These are phyloP conservation scores for Gossypium arboreum DNA, from an alignment of 345 rosid genomes.

Conservation along the genomic window DNA sequence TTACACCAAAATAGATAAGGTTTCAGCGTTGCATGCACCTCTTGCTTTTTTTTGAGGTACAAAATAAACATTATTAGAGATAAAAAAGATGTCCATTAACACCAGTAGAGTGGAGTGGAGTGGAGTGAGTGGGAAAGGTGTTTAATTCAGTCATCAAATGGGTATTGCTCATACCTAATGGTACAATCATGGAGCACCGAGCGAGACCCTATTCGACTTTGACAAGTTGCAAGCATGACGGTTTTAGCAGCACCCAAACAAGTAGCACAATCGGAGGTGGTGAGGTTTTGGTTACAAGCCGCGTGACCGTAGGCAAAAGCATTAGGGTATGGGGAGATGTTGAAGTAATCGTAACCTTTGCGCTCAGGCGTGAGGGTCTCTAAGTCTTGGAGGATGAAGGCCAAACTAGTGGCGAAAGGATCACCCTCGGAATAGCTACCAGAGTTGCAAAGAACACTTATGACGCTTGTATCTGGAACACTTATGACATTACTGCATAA, in stretches of 20 bases:
- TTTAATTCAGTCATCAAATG: slow-evolving; percentile 32
- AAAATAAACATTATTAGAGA: background rate
- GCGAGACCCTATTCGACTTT: slow-evolving; percentile 44
- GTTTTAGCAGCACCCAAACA: slow-evolving; percentile 46
- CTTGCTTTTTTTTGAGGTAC: background rate
- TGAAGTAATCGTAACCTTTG: slow-evolving; percentile 36
- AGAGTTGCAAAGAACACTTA: slow-evolving; percentile 39
- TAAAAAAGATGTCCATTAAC: background rate
- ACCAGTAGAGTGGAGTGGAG: background rate
- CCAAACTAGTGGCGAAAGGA: slow-evolving; percentile 39
- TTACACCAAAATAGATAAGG: slow-evolving; percentile 9
- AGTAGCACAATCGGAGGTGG: slow-evolving; percentile 31
- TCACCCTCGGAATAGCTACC: slow-evolving; percentile 35
- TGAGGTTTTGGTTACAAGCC: slow-evolving; percentile 41
- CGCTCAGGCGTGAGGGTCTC: slow-evolving; percentile 25
- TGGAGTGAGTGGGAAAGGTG: background rate
- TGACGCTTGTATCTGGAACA: slow-evolving; percentile 34
- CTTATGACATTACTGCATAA: slow-evolving; percentile 10
- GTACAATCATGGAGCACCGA: slow-evolving; percentile 46
- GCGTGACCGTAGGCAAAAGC: slow-evolving; percentile 59
- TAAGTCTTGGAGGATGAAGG: slow-evolving; percentile 33
- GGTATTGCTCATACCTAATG: slow-evolving; percentile 64
- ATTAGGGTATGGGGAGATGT: slow-evolving; percentile 57
- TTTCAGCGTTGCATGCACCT: slow-evolving; percentile 8
- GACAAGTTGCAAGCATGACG: slow-evolving; percentile 33